Percentiles rank a stretch among this genome's conserved stretches.
Evolutionary conservation across 805 yeast genomes (phyloP).

Genomic region (Ogataea henricii): DNA sequence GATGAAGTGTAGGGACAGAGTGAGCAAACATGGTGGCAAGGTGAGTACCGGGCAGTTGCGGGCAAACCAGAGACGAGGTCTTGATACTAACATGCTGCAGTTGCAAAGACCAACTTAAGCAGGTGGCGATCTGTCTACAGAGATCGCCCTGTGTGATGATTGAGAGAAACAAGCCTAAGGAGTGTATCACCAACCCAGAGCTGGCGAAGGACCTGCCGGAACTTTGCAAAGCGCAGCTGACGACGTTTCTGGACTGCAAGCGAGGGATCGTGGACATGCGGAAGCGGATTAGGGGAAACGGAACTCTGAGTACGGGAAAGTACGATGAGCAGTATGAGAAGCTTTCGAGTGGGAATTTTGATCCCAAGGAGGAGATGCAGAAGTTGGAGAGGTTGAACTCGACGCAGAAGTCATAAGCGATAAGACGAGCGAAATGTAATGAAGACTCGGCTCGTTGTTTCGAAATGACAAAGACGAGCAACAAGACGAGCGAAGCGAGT

Average conservation of each 20-base stretch:
- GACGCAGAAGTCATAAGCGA: conserved; percentile 36
- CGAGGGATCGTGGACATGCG: conserved; percentile 90
- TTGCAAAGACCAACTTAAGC: conserved; percentile 91
- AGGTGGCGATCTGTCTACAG: conserved; percentile 94
- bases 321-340: conserved; percentile 86
- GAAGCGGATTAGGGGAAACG: conserved; percentile 91
- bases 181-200: conserved; percentile 81
- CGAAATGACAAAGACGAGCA: too few species aligned
- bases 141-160: conserved; percentile 95
- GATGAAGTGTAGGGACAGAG: not conserved
- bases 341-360: conserved; percentile 76
- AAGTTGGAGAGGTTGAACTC: conserved; percentile 67
- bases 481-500: too few species aligned
- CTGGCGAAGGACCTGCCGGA: conserved; percentile 79
- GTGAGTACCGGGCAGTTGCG: too few species aligned
- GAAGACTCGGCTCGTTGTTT: too few species aligned
- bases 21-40: conserved; percentile 52
- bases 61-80: too few species aligned
- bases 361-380: conserved; percentile 76
- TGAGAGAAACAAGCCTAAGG: conserved; percentile 85
- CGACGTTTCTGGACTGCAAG: conserved; percentile 86
- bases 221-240: conserved; percentile 79
- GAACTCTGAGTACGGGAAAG: conserved; percentile 88
- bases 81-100: conserved; percentile 39
- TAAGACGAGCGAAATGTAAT: not conserved